Evolutionary conservation across 2,329 filamentous ascomycete genomes (phyloP), one percentile per base, ranked within the genome.

Genomic region (Pseudogymnoascus sp.): DNA sequence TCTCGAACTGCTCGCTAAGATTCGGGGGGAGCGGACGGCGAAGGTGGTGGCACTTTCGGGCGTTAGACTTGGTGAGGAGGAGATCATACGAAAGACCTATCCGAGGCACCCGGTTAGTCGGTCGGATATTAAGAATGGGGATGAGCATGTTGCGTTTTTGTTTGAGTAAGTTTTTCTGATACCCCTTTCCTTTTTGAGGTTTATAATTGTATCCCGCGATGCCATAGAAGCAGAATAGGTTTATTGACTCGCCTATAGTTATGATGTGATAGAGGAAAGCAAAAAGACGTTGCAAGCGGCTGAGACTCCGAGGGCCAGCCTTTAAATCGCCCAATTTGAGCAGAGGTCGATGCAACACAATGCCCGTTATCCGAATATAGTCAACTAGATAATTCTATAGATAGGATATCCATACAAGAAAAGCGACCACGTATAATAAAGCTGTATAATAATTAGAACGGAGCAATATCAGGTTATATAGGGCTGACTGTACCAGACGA

Each of bases 201-300:
- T 50, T 50, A 7, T 26, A 13, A 7, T 50, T 9, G n/a, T 17
- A 11, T 50, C 15, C n/a, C 15, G 4, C 9, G 21, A 7, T 7
- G 23, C 2, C 13, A 2, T 23, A 3, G n/a, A 53, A 31, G 13
- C 26, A 19, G 44, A 29, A 46, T 4, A 15, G 21, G 3, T n/a
- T 21, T 7, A 7, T 26, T 53, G 46, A 53, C 46, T 53, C 2
- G 3, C n/a, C 46, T 31, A 19, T 56, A 64, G 62, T 23, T 65
- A 64, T 60, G 64, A 64, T 65, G 35, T 65, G 38, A 50, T 65
- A 31, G 64, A 62, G 13, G 64, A 64, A 46, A 65, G 46, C 53
- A 53, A 50, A 26, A 64, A 59, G 37, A 31, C 31, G 17, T 40
- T 64, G 33, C 60, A 61, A 17, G 60, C 53, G 5, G 64, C 50